A percentile compares a stretch with the other conserved stretches of the same genome.
Evolutionary conservation across 495 filamentous ascomycete species (phyloP).

Genomic region (Elasticomyces elasticus): DNA sequence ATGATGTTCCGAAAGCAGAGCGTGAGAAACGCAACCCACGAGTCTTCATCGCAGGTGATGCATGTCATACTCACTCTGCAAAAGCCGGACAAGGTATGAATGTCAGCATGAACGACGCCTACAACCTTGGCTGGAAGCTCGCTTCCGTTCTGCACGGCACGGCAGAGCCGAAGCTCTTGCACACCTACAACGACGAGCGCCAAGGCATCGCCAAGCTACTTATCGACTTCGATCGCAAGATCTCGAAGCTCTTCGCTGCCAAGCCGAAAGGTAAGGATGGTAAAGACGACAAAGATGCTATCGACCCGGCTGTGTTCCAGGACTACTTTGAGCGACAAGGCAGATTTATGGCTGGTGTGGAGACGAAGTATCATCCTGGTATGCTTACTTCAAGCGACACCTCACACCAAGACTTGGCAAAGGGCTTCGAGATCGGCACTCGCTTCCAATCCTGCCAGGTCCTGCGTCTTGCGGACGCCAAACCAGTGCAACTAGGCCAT

Average conservation of each 20-base stretch:
- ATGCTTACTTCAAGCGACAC: slow-evolving; percentile 10
- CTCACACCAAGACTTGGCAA: slow-evolving; percentile 29
- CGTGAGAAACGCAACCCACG: slow-evolving; percentile 7
- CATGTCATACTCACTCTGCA: slow-evolving; percentile 53
- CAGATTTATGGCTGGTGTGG: slow-evolving; percentile 56
- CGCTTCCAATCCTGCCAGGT: slow-evolving; percentile 48
- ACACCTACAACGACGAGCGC: slow-evolving; percentile 62
- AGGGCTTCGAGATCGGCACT: slow-evolving; percentile 44
- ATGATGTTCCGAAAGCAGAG: slow-evolving; percentile 15
- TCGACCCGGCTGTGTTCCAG: slow-evolving; percentile 35
- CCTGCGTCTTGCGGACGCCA: slow-evolving; percentile 48
- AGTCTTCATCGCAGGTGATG: slow-evolving; percentile 48
- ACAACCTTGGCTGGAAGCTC: slow-evolving; percentile 75
- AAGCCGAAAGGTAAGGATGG: slow-evolving; percentile 22
- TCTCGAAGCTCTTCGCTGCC: slow-evolving; percentile 50
- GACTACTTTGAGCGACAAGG: slow-evolving; percentile 51
- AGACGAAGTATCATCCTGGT: slow-evolving; percentile 39
- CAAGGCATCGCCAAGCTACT: slow-evolving; percentile 58
- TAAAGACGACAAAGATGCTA: slow-evolving; percentile 5
- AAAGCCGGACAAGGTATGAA: slow-evolving; percentile 50
- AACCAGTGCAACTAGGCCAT: slow-evolving; percentile 43
- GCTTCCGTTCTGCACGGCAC: slow-evolving; percentile 51
- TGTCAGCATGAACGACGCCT: slow-evolving; percentile 32
- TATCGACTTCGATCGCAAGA: slow-evolving; percentile 63
- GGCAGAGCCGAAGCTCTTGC: slow-evolving; percentile 45